Base-by-base conservation (phyloP, 768 basidiomycete genomes). In the Phlegmacium glaucopus region DNA sequence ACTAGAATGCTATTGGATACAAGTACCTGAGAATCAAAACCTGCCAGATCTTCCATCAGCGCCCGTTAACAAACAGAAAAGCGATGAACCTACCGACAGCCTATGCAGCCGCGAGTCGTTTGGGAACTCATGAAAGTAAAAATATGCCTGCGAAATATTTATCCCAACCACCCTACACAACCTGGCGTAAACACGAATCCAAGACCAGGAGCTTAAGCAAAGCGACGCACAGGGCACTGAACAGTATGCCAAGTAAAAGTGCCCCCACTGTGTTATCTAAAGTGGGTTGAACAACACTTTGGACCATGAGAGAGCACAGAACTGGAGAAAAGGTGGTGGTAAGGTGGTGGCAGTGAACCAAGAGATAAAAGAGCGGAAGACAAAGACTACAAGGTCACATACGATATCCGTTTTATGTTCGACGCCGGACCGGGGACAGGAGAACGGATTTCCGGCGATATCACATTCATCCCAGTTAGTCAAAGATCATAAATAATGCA, bases 201-300 rank as follows among this genome's bases (percentile, higher is more conserved):
- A 3, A 2, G 12, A 37, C 9, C 11, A 29, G n/a, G 36, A 27
- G 12, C 8, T 8, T 13, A 39, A 11, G 30, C 18, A 9, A 26
- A 22, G n/a, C 45, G 22, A 60, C 68, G 50, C 48, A 72, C 70
- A 72, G 60, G 9, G 64, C 57, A 18, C 69, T 63, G 26, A 58
- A 63, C 16, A 69, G 57, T 5, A 67, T 51, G 12, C 72, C 72
- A 44, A 72, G 48, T 34, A 69, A 57, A 11, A 63, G 54, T 4
- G 70, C 70, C 36, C 72, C 72, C 26, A 73, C 48, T 7, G 72
- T 73, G 43, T 72, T 73, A 48, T 71, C 59, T 30, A 73, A 47
- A 11, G 69, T 69, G 39, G 61, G 55, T 16, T 50, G 51, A 25
- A 61, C 51, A 39, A 70, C 63, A 5, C 22, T 22, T 22, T 22